These are phyloP conservation scores for Metschnikowia kunwiensis DNA, from an alignment of 805 yeast genomes.

Conservation along the genomic window DNA sequence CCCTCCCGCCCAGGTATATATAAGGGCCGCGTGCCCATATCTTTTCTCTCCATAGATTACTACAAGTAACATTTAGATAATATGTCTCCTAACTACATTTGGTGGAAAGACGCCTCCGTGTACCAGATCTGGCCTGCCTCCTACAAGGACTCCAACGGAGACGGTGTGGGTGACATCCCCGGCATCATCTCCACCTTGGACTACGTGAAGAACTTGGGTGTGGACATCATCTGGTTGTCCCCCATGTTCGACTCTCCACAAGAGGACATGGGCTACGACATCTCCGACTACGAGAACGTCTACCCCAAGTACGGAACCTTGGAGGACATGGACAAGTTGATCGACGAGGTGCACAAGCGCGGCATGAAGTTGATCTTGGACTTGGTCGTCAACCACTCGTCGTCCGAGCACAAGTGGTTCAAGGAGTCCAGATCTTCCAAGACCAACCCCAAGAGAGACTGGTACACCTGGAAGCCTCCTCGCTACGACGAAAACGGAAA, in stretches of 20 bases:
- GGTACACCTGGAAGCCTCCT: conserved; percentile 58
- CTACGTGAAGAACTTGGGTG: conserved; percentile 48
- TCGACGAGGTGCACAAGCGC: conserved; percentile 44
- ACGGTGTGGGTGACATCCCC: conserved; percentile 56
- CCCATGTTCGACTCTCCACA: conserved; percentile 60
- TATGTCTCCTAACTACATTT: conserved; percentile 19
- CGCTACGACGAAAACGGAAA: conserved; percentile 46
- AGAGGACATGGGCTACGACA: conserved; percentile 63
- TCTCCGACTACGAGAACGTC: conserved; percentile 50
- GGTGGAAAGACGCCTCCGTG: conserved; percentile 59
- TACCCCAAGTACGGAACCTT: conserved; percentile 53
- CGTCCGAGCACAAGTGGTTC: conserved; percentile 56
- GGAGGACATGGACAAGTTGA: conserved; percentile 49
- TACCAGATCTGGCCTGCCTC: conserved; percentile 64
- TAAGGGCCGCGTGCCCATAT: too few relatives aligned
- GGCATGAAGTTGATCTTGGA: conserved; percentile 53
- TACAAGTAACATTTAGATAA: too few relatives aligned
- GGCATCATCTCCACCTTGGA: conserved; percentile 53
- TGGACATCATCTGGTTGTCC: conserved; percentile 53
- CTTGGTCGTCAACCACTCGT: conserved; percentile 58
- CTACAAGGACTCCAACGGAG: conserved; percentile 56
- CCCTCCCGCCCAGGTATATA: too few relatives aligned
- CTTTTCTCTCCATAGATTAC: too few relatives aligned
- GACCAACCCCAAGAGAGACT: conserved; percentile 55
- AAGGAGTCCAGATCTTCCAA: conserved; percentile 50